Base-by-base conservation (phyloP, 108 stramenopile species). In the Cyclostephanos tholiformis region DNA sequence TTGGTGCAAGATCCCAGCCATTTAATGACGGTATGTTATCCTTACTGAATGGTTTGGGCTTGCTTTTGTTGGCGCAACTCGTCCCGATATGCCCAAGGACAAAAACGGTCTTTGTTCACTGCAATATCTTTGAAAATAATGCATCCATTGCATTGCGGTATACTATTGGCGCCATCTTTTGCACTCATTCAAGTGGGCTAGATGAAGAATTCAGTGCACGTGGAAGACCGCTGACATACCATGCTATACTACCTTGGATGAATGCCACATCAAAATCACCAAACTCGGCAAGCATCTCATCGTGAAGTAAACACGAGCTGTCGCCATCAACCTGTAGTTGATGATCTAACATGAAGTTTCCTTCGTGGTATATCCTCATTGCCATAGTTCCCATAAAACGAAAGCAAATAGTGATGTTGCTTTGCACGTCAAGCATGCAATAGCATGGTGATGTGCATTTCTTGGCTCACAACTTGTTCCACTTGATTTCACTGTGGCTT, bases 371-470 rank as follows among this genome's bases (percentile, higher is more conserved):
- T n/a, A 51, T 61, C 29, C 51, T 48, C 17, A 48, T 62, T 27
- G 71, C 71, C 71, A 71, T 71, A 4, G 46, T 32, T 30, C 61
- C 53, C 60, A 71, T 71, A 46, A 23, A 36, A 51, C 51, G 46
- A 30, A 22, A 36, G 49, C 71, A 71, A 63, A 71, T 62, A 12
- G 44, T 51, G 20, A 71, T 71, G 22, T 62, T 63, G 48, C 48
- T n/a, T 36, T 44, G 2, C 10, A 7, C 25, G 32, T 71, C 71
- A 48, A 9, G 43, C 59, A 62, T 62, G n/a, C 71, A 71, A 48
- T 35, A 2, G 30, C 36, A 36, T 14, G 16, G 0, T 17, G 35
- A 4, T 14, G 32, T 38, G 14, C 59, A 60, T 1, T n/a, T n/a
- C n/a, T 23, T 27, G 17, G 35, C 23, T 20, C 27, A 5, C 8